Evolutionary conservation across 1,284 basidiomycete genomes (phyloP).

Genomic region (Mycena sp.): DNA sequence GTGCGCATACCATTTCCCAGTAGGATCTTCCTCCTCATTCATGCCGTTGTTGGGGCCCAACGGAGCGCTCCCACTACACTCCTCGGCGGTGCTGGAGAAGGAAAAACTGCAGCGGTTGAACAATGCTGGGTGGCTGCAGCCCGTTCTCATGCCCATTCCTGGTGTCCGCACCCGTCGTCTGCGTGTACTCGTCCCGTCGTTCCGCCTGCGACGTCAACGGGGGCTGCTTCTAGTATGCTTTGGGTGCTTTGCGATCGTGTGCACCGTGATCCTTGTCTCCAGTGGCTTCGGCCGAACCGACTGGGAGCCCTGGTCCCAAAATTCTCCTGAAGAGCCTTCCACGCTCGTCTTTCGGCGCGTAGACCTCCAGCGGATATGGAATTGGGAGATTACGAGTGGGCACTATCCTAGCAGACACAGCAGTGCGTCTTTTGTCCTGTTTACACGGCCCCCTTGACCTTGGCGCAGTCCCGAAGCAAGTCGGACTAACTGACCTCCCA

Average conservation of each 20-base stretch:
- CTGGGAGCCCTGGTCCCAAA: conserved; percentile 37
- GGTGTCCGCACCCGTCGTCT: conserved; percentile 56
- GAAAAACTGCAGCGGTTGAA: conserved; percentile 48
- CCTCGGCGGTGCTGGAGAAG: conserved; percentile 52
- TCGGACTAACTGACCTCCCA: conserved; percentile 58
- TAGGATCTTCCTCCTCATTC: background rate
- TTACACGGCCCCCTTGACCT: conserved; percentile 9
- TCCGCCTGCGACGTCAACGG: conserved; percentile 52
- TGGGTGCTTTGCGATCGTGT: conserved; percentile 51
- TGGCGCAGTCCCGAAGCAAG: conserved; percentile 59
- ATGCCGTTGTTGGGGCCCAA: conserved; percentile 29
- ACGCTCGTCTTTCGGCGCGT: conserved; percentile 70
- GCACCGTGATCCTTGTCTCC: conserved; percentile 55
- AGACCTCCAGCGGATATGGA: conserved; percentile 78
- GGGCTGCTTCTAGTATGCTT: conserved; percentile 51
- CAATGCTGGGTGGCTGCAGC: conserved; percentile 50
- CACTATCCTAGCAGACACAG: conserved; percentile 71
- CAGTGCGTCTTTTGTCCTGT: conserved; percentile 53
- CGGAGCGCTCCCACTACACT: conserved; percentile 49
- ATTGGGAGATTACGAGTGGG: conserved; percentile 81
- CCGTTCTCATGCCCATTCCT: conserved; percentile 57
- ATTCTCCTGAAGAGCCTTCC: conserved; percentile 58
- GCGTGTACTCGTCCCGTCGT: conserved; percentile 61
- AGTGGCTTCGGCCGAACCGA: conserved; percentile 47
- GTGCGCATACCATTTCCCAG: background rate